Conservation (phyloP, 2,329 filamentous ascomycete species). For the Fusarium odoratissimum region DNA sequence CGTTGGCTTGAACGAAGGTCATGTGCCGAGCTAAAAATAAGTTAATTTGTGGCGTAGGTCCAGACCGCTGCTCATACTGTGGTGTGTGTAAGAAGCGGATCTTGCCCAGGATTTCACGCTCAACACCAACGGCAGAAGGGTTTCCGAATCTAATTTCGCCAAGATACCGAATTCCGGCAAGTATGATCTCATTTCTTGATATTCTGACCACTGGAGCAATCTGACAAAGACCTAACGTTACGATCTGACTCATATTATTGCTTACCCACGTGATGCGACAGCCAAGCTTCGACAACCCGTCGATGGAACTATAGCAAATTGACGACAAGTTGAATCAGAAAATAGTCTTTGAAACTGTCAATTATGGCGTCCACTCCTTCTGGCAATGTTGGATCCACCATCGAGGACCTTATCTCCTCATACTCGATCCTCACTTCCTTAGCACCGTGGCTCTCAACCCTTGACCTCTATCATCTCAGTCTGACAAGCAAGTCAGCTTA, state of each 20-base stretch:
- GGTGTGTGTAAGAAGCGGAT: background rate
- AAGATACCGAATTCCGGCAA: fast-evolving
- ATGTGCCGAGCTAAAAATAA: background rate
- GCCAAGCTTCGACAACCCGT: fast-evolving
- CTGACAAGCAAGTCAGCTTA: conserved; percentile 6
- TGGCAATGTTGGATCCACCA: fast-evolving
- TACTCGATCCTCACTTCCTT: conserved; percentile 29
- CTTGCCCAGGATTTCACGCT: too few relatives aligned
- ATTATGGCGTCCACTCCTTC: background rate
- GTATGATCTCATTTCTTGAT: background rate
- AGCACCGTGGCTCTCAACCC: conserved; percentile 28
- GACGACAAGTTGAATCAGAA: too few relatives aligned
- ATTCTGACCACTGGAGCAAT: background rate
- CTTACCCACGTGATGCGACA: conserved; percentile 8
- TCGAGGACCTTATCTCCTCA: conserved; percentile 19
- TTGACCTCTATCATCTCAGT: conserved; percentile 26
- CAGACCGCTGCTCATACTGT: background rate
- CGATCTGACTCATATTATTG: background rate
- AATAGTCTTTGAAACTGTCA: fast-evolving
- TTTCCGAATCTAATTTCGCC: fast-evolving
- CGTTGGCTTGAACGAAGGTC: background rate
- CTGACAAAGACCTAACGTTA: conserved; percentile 4
- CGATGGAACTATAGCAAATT: fast-evolving
- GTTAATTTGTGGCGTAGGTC: background rate
- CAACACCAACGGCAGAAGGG: too few relatives aligned